Percentiles rank a stretch among this genome's conserved stretches.
Conservation (phyloP, 257 asterid genomes). For the Orobanche coerulescens region DNA sequence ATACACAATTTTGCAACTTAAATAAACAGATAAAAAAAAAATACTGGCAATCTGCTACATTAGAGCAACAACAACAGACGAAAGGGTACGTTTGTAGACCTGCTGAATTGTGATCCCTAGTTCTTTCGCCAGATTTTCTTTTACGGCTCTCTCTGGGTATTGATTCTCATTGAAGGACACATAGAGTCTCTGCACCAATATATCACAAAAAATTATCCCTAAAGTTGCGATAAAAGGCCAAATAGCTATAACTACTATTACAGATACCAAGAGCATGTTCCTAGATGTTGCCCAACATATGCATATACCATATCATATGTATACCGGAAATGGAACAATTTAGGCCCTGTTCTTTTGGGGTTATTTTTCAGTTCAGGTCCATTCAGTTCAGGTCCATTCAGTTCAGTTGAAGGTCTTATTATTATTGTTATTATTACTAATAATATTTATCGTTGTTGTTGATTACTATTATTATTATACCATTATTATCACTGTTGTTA, state of each 20-base stretch:
- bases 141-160: constrained; percentile 57
- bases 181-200: constrained; percentile 59
- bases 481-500: too few species aligned
- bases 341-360: too few species aligned
- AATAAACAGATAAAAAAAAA: not conserved
- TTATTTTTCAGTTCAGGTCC: too few species aligned
- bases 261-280: not conserved
- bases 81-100: constrained; percentile 34
- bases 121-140: constrained; percentile 65
- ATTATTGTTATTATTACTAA: too few species aligned
- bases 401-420: too few species aligned
- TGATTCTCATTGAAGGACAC: constrained; percentile 69
- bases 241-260: constrained; percentile 12
- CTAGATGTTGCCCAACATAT: not conserved
- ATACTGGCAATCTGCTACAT: not conserved
- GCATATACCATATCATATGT: not conserved
- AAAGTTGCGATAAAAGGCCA: constrained; percentile 10
- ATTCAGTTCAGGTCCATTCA: too few species aligned
- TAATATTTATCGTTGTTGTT: too few species aligned
- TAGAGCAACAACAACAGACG: not conserved
- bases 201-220: constrained; percentile 14
- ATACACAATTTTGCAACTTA: not conserved
- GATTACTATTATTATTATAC: too few species aligned
- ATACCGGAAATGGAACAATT: not conserved
- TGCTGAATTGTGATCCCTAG: constrained; percentile 55